Percentiles rank a stretch among this genome's conserved stretches.
Conservation (phyloP, 495 filamentous ascomycete genomes). For the Sordaria brevicollis region DNA sequence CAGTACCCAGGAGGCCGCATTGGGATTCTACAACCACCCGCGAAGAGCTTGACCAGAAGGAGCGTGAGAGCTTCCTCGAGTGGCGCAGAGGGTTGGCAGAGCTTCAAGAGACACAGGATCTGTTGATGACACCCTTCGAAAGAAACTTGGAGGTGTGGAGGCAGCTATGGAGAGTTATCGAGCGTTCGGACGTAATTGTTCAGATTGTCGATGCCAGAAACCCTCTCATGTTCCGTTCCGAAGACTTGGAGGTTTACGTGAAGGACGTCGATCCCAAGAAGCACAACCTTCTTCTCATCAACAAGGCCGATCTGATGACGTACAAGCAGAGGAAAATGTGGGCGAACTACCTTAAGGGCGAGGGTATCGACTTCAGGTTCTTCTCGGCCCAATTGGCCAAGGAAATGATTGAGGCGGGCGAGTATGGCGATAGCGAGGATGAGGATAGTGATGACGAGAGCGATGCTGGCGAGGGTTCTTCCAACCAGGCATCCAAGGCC, state of each 20-base stretch:
- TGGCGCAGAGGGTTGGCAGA: conserved; percentile 91
- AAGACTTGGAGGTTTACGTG: conserved; percentile 89
- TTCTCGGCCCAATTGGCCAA: conserved; percentile 92
- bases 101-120: conserved; percentile 81
- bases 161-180: conserved; percentile 97
- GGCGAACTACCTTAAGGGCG: conserved; percentile 78
- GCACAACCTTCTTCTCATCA: conserved; percentile 85
- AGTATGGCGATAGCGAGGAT: conserved; percentile 35
- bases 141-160: conserved; percentile 97
- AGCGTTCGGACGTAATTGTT: conserved; percentile 88
- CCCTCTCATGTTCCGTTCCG: conserved; percentile 85
- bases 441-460: conserved; percentile 13
- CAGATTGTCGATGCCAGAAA: conserved; percentile 98
- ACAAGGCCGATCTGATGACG: conserved; percentile 99
- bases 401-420: conserved; percentile 64
- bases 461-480: conserved; percentile 23
- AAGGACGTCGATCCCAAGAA: conserved; percentile 84
- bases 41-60: conserved; percentile 65
- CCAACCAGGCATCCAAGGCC: conserved; percentile 11
- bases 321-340: conserved; percentile 70
- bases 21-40: conserved; percentile 84
- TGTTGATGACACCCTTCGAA: conserved; percentile 98
- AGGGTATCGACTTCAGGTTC: conserved; percentile 80
- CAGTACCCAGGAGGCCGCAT: conserved; percentile 77
- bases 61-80: conserved; percentile 70